A percentile compares a stretch with the other conserved stretches of the same genome.
These are phyloP conservation scores for Myxozyma nipponensis DNA, from an alignment of 805 yeast genomes.

Conservation along the genomic window DNA sequence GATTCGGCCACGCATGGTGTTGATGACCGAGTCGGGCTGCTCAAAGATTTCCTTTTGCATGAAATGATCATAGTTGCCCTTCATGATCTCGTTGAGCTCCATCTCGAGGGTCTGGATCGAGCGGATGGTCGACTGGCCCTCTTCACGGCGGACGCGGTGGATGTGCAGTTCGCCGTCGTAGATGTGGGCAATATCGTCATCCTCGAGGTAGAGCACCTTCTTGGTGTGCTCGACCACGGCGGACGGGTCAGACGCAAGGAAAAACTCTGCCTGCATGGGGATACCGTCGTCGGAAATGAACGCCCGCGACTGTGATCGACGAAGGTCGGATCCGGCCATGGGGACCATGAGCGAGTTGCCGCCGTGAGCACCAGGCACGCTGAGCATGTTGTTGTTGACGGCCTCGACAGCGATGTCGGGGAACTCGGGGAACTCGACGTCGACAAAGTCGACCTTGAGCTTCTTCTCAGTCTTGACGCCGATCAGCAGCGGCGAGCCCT, in stretches of 20 bases:
- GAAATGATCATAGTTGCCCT: slow-evolving; percentile 92
- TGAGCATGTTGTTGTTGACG: slow-evolving; percentile 5
- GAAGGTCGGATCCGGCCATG: slow-evolving; percentile 60
- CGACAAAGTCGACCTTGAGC: slow-evolving; percentile 95
- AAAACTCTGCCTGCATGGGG: slow-evolving; percentile 93
- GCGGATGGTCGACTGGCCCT: slow-evolving; percentile 80
- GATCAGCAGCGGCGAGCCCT: slow-evolving; percentile 94
- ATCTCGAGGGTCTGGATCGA: slow-evolving; percentile 94
- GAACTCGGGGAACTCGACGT: slow-evolving; percentile 84
- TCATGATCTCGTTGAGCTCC: slow-evolving; percentile 97
- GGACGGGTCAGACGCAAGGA: slow-evolving; percentile 94
- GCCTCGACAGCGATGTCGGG: slow-evolving; percentile 27
- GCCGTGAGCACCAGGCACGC: slow-evolving; percentile 13
- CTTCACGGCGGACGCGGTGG: slow-evolving; percentile 85
- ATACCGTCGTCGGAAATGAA: slow-evolving; percentile 89
- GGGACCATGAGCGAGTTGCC: slow-evolving; percentile 31
- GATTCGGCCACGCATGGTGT: slow-evolving; percentile 98
- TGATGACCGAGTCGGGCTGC: slow-evolving; percentile 96
- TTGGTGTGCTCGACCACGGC: slow-evolving; percentile 96
- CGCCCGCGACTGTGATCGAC: slow-evolving; percentile 94
- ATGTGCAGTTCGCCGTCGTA: slow-evolving; percentile 97
- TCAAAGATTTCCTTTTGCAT: slow-evolving; percentile 99
- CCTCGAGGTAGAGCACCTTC: slow-evolving; percentile 93
- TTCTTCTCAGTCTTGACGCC: slow-evolving; percentile 96
- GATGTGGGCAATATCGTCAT: slow-evolving; percentile 97